These are phyloP conservation scores for Tolypocladium cylindrosporum DNA, from an alignment of 2,329 filamentous ascomycete species.

Conservation along the genomic window DNA sequence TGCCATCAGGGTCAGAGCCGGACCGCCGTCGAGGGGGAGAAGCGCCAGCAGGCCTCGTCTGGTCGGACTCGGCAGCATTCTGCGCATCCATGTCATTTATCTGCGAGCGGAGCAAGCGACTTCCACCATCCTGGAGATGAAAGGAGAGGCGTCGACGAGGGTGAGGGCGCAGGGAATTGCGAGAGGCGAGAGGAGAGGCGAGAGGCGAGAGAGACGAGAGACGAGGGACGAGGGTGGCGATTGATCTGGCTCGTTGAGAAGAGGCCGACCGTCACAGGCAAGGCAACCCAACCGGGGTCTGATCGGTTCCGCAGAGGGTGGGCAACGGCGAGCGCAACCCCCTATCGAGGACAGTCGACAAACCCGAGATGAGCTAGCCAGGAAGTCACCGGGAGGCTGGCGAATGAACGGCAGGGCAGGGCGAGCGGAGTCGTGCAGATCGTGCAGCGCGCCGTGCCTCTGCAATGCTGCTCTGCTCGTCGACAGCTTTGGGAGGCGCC, in stretches of 20 bases:
- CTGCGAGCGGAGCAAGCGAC: slow-evolving; percentile 36
- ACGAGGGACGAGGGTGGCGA: background rate
- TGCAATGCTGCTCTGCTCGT: background rate
- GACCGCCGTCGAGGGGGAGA: slow-evolving; percentile 33
- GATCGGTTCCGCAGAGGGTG: background rate
- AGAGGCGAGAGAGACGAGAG: background rate
- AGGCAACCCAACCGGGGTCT: background rate
- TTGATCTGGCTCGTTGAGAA: slow-evolving; percentile 1
- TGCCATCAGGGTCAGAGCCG: slow-evolving; percentile 10
- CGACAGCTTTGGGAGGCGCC: background rate
- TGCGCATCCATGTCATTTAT: slow-evolving; percentile 61
- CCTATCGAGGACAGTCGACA: slow-evolving; percentile 2
- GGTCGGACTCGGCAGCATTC: slow-evolving; percentile 54
- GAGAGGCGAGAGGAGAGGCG: background rate
- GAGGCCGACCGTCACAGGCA: background rate
- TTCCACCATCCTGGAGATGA: slow-evolving; percentile 48
- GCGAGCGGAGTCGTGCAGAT: background rate
- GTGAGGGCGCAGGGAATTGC: slow-evolving; percentile 2
- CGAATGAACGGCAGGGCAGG: background rate
- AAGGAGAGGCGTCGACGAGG: slow-evolving; percentile 4
- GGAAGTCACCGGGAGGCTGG: background rate
- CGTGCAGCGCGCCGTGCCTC: background rate
- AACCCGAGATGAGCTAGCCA: background rate
- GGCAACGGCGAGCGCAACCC: background rate
- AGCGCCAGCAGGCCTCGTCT: slow-evolving; percentile 47